A percentile compares a stretch with the other conserved stretches of the same genome.
phyloP scores from a whole-genome alignment of 805 yeast genomes.

The Scheffersomyces lignosus region DNA sequence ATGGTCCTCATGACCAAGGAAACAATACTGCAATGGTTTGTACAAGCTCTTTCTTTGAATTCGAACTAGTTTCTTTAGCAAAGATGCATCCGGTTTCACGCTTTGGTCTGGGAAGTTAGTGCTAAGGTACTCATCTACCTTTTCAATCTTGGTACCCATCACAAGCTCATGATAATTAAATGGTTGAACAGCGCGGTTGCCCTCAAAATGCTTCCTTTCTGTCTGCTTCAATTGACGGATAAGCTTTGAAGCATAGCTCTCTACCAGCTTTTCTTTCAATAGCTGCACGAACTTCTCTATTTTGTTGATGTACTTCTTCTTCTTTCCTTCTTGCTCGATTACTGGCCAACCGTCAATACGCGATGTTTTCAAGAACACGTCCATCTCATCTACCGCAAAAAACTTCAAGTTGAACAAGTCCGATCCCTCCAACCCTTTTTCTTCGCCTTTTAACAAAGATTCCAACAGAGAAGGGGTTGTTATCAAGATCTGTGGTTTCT shows the following conservation, averaged over 20 bases:
- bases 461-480: constrained; percentile 14
- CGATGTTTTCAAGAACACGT: constrained; percentile 14
- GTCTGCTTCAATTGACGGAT: constrained; percentile 4
- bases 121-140: neutral
- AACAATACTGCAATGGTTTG: constrained; percentile 26
- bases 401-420: constrained; percentile 11
- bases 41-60: constrained; percentile 15
- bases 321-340: constrained; percentile 9
- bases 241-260: constrained; percentile 6
- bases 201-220: constrained; percentile 1
- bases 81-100: constrained; percentile 3
- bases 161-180: constrained; percentile 6
- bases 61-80: constrained; percentile 11
- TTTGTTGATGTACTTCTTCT: constrained; percentile 13
- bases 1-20: constrained; percentile 16
- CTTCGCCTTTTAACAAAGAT: constrained; percentile 8
- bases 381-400: constrained; percentile 25
- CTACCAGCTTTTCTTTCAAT: constrained; percentile 12
- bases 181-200: neutral
- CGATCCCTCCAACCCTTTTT: neutral
- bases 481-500: constrained; percentile 18
- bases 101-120: neutral
- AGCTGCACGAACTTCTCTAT: constrained; percentile 10
- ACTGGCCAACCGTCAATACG: constrained; percentile 6
- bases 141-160: neutral